phyloP scores from a whole-genome alignment of 352 stramenopile genomes.

The Phytopythium ostracodes region DNA sequence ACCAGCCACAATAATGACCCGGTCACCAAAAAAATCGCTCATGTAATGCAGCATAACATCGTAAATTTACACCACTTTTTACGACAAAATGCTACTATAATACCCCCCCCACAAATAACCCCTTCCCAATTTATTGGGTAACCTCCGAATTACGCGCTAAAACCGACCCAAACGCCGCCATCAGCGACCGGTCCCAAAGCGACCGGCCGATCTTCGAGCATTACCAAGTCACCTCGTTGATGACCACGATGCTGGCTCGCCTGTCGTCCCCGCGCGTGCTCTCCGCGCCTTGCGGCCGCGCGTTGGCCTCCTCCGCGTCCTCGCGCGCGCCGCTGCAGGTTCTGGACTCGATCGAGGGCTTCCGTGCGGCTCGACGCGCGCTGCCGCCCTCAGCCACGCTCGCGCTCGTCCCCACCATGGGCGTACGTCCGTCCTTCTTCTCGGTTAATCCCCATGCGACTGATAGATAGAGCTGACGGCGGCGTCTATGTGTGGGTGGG shows the following conservation, averaged over 20 bases:
- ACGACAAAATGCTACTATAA: no score
- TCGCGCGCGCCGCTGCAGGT: conserved; percentile 29
- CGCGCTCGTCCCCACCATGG: conserved; percentile 99
- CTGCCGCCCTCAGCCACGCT: conserved; percentile 64
- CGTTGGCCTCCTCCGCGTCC: neutral
- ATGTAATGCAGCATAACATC: no score
- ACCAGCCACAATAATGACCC: no score
- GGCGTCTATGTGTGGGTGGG: neutral
- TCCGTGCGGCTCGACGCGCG: conserved; percentile 37
- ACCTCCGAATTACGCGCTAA: neutral
- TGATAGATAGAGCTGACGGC: neutral
- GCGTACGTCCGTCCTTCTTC: conserved; percentile 46
- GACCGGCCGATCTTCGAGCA: neutral
- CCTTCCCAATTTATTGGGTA: neutral
- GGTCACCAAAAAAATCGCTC: no score
- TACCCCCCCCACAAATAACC: no score
- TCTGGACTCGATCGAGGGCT: conserved; percentile 49
- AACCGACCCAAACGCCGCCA: no score
- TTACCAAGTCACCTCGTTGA: no score
- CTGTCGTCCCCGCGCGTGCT: neutral
- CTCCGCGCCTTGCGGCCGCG: neutral
- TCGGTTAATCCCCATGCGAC: neutral
- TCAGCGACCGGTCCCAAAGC: no score
- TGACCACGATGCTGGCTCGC: neutral
- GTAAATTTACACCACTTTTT: no score